phyloP scores from a whole-genome alignment of 2,329 filamentous ascomycete species.

The Shiraia bambusicola region DNA sequence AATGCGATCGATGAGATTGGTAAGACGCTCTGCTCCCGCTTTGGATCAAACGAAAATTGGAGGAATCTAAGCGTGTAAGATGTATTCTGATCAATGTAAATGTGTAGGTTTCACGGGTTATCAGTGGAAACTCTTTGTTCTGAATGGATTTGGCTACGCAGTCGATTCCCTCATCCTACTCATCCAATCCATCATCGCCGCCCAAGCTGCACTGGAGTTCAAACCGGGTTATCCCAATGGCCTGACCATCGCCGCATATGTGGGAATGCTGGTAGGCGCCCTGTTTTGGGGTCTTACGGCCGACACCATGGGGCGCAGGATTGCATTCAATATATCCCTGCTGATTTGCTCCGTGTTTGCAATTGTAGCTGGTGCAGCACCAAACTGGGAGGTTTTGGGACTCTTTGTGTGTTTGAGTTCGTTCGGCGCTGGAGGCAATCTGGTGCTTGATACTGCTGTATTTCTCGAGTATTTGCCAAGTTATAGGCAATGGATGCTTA shows the following conservation, averaged over 20 bases:
- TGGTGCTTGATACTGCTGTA: slow-evolving; percentile 64
- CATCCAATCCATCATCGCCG: slow-evolving; percentile 64
- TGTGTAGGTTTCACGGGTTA: slow-evolving; percentile 57
- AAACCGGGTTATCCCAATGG: slow-evolving; percentile 56
- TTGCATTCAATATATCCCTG: slow-evolving; percentile 68
- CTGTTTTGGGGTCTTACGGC: slow-evolving; percentile 69
- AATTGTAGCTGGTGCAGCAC: slow-evolving; percentile 66
- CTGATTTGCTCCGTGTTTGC: slow-evolving; percentile 63
- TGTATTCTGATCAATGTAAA: slow-evolving; percentile 45
- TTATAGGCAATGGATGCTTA: slow-evolving; percentile 65
- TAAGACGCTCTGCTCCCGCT: slow-evolving; percentile 37
- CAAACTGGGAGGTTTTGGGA: slow-evolving; percentile 66
- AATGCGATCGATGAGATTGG: slow-evolving; percentile 47
- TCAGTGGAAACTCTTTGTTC: slow-evolving; percentile 60
- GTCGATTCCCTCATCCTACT: slow-evolving; percentile 59
- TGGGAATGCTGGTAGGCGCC: slow-evolving; percentile 58
- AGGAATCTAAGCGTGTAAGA: no score
- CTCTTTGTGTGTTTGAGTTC: slow-evolving; percentile 64
- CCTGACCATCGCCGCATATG: slow-evolving; percentile 63
- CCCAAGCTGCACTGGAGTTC: slow-evolving; percentile 62
- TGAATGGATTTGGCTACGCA: slow-evolving; percentile 64
- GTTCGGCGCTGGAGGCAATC: slow-evolving; percentile 65
- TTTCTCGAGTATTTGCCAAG: slow-evolving; percentile 60
- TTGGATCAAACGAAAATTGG: background rate
- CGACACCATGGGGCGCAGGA: slow-evolving; percentile 67